These are phyloP conservation scores for Geum urbanum DNA, from an alignment of 306 rosid genomes.

Conservation along the genomic window DNA sequence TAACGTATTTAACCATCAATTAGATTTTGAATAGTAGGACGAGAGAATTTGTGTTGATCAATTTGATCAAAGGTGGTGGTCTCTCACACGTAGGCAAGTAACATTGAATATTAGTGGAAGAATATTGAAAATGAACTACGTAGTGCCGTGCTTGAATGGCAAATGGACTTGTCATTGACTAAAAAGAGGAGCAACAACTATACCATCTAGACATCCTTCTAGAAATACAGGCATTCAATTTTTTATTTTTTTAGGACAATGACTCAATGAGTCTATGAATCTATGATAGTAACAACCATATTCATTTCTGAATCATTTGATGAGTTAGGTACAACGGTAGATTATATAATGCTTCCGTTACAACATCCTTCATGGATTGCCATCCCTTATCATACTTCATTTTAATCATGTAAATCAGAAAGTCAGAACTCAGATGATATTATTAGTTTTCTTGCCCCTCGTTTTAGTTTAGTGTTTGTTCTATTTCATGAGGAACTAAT, in stretches of 20 bases:
- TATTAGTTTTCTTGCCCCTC: neutral
- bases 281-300: neutral
- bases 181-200: neutral
- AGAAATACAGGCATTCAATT: neutral
- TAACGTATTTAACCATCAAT: too few species aligned
- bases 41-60: neutral
- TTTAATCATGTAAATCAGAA: too few species aligned
- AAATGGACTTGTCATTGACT: constrained; percentile 13
- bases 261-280: too few species aligned
- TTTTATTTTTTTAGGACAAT: neutral
- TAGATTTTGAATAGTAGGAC: too few species aligned
- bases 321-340: neutral
- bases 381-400: neutral
- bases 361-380: neutral
- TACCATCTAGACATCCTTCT: neutral
- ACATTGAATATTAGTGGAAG: neutral
- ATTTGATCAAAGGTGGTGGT: neutral
- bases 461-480: neutral
- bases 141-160: constrained; percentile 8
- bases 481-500: too few species aligned
- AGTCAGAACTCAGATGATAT: too few species aligned
- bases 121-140: neutral
- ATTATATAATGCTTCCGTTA: neutral
- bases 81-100: neutral
- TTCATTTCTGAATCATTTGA: neutral